Conservation (phyloP, 345 rosid species). For the Atalantia buxifolia region DNA sequence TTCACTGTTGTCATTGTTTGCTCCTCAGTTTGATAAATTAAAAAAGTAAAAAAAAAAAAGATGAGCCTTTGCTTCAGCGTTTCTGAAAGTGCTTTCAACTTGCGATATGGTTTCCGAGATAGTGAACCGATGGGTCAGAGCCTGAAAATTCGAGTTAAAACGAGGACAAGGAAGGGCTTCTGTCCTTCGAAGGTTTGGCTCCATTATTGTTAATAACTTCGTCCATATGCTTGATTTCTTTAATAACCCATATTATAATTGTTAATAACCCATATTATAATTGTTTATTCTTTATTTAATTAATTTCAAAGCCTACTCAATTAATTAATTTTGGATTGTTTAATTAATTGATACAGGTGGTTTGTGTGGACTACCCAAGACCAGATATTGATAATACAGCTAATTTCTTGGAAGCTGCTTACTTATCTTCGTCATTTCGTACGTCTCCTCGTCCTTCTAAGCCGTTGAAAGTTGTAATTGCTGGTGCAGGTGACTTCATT, state of each 20-base stretch:
- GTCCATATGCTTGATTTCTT: too few relatives aligned
- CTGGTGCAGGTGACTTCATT: slow-evolving; percentile 70
- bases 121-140: slow-evolving; percentile 47
- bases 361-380: slow-evolving; percentile 81
- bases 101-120: slow-evolving; percentile 13
- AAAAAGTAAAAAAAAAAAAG: background rate
- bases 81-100: slow-evolving; percentile 2
- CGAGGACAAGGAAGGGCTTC: slow-evolving; percentile 31
- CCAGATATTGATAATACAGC: slow-evolving; percentile 76
- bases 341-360: slow-evolving; percentile 39
- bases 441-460: slow-evolving; percentile 60
- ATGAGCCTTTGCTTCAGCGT: slow-evolving; percentile 7
- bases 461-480: slow-evolving; percentile 78
- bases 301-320: background rate
- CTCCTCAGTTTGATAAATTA: too few relatives aligned
- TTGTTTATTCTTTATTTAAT: background rate
- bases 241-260: too few relatives aligned
- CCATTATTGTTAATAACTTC: too few relatives aligned
- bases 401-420: slow-evolving; percentile 88
- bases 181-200: slow-evolving; percentile 54
- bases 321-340: background rate
- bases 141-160: slow-evolving; percentile 33
- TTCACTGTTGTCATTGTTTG: too few relatives aligned
- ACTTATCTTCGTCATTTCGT: slow-evolving; percentile 67
- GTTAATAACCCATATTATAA: too few relatives aligned